phyloP scores from a whole-genome alignment of 2,329 filamentous ascomycete species.

The Achaetomium macrosporum region DNA sequence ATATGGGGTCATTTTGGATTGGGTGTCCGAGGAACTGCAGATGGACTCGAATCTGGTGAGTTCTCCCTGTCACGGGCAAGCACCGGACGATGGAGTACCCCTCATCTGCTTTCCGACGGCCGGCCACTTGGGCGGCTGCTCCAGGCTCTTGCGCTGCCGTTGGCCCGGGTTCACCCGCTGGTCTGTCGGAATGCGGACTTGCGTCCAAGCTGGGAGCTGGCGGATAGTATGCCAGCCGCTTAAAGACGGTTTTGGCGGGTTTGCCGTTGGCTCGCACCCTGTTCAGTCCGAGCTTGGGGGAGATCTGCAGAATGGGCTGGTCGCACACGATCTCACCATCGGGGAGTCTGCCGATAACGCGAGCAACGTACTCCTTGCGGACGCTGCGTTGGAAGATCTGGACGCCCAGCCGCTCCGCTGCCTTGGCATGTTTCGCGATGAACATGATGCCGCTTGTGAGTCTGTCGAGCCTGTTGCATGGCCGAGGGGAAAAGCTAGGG shows the following conservation, averaged over 20 bases:
- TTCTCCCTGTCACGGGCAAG: constrained; percentile 85
- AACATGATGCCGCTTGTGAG: constrained; percentile 98
- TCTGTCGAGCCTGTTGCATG: constrained; percentile 90
- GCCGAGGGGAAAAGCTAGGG: constrained; percentile 49
- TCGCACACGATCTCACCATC: constrained; percentile 88
- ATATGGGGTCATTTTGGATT: constrained; percentile 96
- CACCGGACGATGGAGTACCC: constrained; percentile 95
- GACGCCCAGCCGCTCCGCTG: constrained; percentile 68
- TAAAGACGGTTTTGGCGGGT: constrained; percentile 83
- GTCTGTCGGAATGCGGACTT: not conserved
- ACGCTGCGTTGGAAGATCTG: constrained; percentile 78
- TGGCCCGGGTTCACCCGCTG: constrained; percentile 7
- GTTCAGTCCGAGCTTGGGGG: constrained; percentile 90
- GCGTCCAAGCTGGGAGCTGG: constrained; percentile 29
- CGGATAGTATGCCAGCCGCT: constrained; percentile 86
- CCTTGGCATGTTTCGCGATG: constrained; percentile 77
- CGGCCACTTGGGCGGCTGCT: constrained; percentile 16
- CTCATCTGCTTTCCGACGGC: constrained; percentile 46
- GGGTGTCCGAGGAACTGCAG: constrained; percentile 91
- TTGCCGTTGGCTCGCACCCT: constrained; percentile 92
- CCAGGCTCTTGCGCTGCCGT: constrained; percentile 21
- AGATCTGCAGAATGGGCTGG: constrained; percentile 88
- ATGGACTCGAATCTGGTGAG: constrained; percentile 91
- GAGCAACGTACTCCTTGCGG: constrained; percentile 89
- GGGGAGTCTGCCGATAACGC: constrained; percentile 86